Evolutionary conservation across 352 stramenopile species (phyloP).

Genomic region (Globisporangium nagaii): DNA sequence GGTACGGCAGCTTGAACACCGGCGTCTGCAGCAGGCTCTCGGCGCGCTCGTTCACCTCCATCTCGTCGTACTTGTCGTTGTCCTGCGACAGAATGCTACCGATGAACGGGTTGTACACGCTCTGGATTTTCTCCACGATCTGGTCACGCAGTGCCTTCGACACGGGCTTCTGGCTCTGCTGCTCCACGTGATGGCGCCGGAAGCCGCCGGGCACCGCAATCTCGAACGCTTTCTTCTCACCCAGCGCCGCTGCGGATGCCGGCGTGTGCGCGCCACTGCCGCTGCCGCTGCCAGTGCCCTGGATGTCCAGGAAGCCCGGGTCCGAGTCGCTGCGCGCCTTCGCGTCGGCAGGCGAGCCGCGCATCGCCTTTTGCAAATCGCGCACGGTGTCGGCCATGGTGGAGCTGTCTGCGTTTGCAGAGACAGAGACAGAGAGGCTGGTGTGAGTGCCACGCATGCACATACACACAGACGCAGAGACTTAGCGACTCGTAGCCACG

Average conservation of each 20-base stretch:
- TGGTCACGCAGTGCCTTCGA: constrained; percentile 55
- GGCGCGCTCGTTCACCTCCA: constrained; percentile 57
- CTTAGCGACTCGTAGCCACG: too few relatives aligned
- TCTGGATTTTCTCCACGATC: constrained; percentile 69
- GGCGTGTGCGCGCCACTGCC: not conserved
- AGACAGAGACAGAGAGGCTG: not conserved
- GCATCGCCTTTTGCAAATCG: constrained; percentile 45
- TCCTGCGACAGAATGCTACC: constrained; percentile 76
- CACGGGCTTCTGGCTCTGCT: constrained; percentile 24
- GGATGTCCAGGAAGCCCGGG: constrained; percentile 21
- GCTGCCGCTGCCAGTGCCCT: not conserved
- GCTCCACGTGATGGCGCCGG: constrained; percentile 61
- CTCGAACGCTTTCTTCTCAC: constrained; percentile 36
- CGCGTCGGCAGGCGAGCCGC: constrained; percentile 18
- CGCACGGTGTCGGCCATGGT: constrained; percentile 42
- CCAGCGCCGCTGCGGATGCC: constrained; percentile 19
- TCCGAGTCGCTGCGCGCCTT: constrained; percentile 48
- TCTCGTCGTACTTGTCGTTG: constrained; percentile 75
- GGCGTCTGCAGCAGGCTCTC: constrained; percentile 69
- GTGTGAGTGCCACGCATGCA: not conserved
- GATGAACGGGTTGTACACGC: constrained; percentile 82
- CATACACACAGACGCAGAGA: too few relatives aligned
- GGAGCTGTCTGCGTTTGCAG: too few relatives aligned
- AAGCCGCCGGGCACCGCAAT: constrained; percentile 69
- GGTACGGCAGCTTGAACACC: constrained; percentile 24